Conservation (phyloP, 2,329 filamentous ascomycete species). For the Geoglossum cookeanum region DNA sequence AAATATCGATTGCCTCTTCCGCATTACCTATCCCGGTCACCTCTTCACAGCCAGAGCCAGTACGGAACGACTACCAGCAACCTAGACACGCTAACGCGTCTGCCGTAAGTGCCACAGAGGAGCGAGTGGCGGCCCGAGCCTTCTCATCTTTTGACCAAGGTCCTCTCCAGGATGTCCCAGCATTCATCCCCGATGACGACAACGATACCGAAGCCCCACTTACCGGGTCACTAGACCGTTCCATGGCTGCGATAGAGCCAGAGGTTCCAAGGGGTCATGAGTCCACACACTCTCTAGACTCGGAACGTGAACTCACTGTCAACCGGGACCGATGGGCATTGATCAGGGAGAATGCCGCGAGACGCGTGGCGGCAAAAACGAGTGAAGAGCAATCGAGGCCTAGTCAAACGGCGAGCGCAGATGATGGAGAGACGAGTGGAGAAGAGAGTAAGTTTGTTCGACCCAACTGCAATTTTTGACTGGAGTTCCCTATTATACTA, state of each 20-base stretch:
- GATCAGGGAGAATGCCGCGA: slow-evolving; percentile 84
- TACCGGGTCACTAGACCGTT: not conserved
- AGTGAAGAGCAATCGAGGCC: slow-evolving; percentile 45
- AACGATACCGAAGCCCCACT: slow-evolving; percentile 6
- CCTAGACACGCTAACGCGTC: slow-evolving; percentile 6
- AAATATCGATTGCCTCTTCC: not conserved
- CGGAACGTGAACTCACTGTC: slow-evolving; percentile 5
- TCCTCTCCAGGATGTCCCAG: slow-evolving; percentile 68
- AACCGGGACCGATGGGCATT: slow-evolving; percentile 76
- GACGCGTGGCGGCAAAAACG: slow-evolving; percentile 47
- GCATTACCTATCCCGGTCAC: slow-evolving; percentile 4
- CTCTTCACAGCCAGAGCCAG: slow-evolving; percentile 6
- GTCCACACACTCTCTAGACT: slow-evolving; percentile 10
- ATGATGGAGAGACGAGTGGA: slow-evolving; percentile 79
- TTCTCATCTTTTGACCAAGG: slow-evolving; percentile 70
- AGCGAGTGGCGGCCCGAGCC: slow-evolving; percentile 15
- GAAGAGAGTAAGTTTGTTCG: slow-evolving; percentile 64
- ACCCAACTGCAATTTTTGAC: not conserved
- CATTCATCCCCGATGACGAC: slow-evolving; percentile 43
- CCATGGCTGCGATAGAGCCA: not conserved
- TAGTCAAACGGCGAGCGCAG: slow-evolving; percentile 35
- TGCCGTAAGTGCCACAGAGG: slow-evolving; percentile 7
- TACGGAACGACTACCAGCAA: slow-evolving; percentile 2
- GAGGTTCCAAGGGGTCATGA: slow-evolving; percentile 14
- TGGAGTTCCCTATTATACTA: slow-evolving; percentile 2